These are phyloP conservation scores for Alternaria consortialis DNA, from an alignment of 2,329 filamentous ascomycete species.

Conservation along the genomic window DNA sequence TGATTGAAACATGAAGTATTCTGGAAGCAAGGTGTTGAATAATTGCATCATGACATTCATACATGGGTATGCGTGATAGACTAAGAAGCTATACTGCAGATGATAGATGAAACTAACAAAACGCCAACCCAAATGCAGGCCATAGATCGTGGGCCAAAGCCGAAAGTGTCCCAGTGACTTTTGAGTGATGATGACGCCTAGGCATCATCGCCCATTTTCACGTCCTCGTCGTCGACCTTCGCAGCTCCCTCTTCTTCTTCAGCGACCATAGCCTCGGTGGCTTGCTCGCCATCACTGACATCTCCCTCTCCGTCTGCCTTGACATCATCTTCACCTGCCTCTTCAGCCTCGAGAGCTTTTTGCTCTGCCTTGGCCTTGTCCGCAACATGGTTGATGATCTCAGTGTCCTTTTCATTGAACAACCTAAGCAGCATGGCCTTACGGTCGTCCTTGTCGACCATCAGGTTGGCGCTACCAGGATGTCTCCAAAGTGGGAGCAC, in stretches of 20 bases:
- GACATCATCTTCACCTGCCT: conserved; percentile 19
- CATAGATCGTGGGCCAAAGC: conserved; percentile 1
- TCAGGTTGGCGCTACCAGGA: conserved; percentile 89
- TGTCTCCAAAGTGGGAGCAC: conserved; percentile 95
- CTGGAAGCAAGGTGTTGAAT: background rate
- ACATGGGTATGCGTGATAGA: background rate
- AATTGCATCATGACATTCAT: conserved; percentile 12
- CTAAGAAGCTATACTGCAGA: background rate
- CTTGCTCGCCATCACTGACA: conserved; percentile 12
- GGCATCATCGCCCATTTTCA: conserved; percentile 12
- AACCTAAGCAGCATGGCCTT: conserved; percentile 88
- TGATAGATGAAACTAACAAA: background rate
- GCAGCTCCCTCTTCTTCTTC: conserved; percentile 14
- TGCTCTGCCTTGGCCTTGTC: conserved; percentile 44
- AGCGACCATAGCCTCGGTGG: conserved; percentile 10
- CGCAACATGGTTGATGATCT: conserved; percentile 63
- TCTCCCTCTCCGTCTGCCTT: conserved; percentile 12
- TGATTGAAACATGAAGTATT: background rate
- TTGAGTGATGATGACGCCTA: background rate
- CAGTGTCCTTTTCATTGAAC: conserved; percentile 86
- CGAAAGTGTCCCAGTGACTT: background rate
- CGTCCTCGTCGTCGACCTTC: conserved; percentile 12
- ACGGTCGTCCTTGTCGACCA: conserved; percentile 97
- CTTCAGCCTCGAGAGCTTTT: conserved; percentile 27
- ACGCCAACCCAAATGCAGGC: conserved; percentile 17